A percentile compares a stretch with the other conserved stretches of the same genome.
phyloP scores from a whole-genome alignment of 2,329 filamentous ascomycete genomes.

The Lomentospora prolificans region DNA sequence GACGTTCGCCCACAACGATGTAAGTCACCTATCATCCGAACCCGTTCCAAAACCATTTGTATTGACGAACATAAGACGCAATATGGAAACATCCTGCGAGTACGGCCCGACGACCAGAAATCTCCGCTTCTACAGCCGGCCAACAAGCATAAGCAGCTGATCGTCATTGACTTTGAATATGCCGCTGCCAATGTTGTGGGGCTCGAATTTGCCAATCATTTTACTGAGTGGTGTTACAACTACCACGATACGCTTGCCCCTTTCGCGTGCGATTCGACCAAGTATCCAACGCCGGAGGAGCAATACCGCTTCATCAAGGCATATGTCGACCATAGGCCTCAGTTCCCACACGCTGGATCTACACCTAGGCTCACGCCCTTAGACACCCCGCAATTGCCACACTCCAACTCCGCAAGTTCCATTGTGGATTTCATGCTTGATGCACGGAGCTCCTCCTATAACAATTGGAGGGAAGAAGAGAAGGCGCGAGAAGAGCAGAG shows the following conservation, averaged over 20 bases:
- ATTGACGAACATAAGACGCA: slow-evolving; percentile 50
- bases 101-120: slow-evolving; percentile 56
- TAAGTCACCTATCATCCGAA: no score
- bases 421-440: slow-evolving; percentile 75
- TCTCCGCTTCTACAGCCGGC: slow-evolving; percentile 81
- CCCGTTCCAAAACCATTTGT: background rate
- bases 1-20: slow-evolving; percentile 96
- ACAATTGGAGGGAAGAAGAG: slow-evolving; percentile 41
- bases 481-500: slow-evolving; percentile 50
- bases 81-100: slow-evolving; percentile 91
- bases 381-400: slow-evolving; percentile 31
- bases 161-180: slow-evolving; percentile 98
- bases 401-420: slow-evolving; percentile 35
- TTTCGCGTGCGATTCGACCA: slow-evolving; percentile 55
- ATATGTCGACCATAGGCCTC: slow-evolving; percentile 74
- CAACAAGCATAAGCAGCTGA: slow-evolving; percentile 90
- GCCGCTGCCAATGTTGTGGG: slow-evolving; percentile 80
- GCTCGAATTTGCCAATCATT: slow-evolving; percentile 94
- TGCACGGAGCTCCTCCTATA: slow-evolving; percentile 33
- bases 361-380: slow-evolving; percentile 39
- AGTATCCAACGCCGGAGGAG: slow-evolving; percentile 71
- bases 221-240: slow-evolving; percentile 97
- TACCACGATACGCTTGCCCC: slow-evolving; percentile 67
- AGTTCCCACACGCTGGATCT: slow-evolving; percentile 44
- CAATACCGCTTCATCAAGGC: slow-evolving; percentile 77